Conservation (phyloP, 176 grass and related monocot species). For the Eragrostis nindensis region DNA sequence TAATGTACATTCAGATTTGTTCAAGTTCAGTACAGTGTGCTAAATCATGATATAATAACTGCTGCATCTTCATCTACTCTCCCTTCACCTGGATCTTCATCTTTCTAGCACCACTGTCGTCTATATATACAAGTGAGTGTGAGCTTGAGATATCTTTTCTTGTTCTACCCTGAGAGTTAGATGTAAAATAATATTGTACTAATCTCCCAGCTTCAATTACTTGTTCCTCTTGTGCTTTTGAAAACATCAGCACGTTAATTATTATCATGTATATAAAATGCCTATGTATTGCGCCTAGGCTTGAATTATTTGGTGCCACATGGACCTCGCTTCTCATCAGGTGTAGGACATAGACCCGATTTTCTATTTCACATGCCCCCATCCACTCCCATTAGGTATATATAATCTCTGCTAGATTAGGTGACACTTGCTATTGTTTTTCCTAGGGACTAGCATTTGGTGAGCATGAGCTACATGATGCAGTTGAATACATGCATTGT, state of each 20-base stretch:
- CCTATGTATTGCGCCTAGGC: conserved; percentile 24
- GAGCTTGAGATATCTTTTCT: too few relatives aligned
- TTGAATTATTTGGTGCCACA: conserved; percentile 57
- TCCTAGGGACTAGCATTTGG: conserved; percentile 7
- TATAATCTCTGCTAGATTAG: conserved; percentile 6
- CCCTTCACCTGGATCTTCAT: too few relatives aligned
- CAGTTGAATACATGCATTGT: conserved; percentile 14
- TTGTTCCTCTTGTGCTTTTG: conserved; percentile 11
- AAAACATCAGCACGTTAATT: conserved; percentile 28
- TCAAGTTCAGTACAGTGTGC: not conserved
- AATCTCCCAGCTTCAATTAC: not conserved
- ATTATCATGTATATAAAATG: not conserved
- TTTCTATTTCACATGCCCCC: conserved; percentile 45
- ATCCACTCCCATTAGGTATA: conserved; percentile 14
- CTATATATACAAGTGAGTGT: too few relatives aligned
- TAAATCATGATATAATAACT: too few relatives aligned
- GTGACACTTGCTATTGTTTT: not conserved
- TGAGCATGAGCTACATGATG: conserved; percentile 35
- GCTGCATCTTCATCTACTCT: too few relatives aligned
- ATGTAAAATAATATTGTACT: too few relatives aligned
- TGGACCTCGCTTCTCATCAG: conserved; percentile 48
- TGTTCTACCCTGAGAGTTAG: too few relatives aligned
- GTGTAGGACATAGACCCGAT: conserved; percentile 26
- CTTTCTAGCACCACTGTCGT: too few relatives aligned
- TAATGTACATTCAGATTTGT: not conserved